Evolutionary conservation across 1,139 yeast species (phyloP).

Genomic region (Spathaspora sp.): DNA sequence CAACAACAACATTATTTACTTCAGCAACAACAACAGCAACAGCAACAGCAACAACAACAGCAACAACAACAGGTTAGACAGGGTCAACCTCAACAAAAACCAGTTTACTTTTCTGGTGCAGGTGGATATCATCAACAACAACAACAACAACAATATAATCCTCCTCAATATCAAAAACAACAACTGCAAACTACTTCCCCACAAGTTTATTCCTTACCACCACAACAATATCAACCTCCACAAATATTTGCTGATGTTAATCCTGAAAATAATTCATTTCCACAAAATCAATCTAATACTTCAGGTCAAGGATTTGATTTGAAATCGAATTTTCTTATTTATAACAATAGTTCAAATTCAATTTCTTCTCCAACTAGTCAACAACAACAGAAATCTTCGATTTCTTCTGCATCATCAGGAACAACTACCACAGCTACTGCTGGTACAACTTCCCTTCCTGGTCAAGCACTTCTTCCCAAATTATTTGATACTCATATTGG

Average conservation of each 20-base stretch:
- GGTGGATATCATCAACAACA: constrained; percentile 7
- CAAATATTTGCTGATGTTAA: constrained; percentile 15
- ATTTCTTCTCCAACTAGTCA: constrained; percentile 20
- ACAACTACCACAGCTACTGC: constrained; percentile 10
- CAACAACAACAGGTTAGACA: constrained; percentile 14
- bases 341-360: constrained; percentile 23
- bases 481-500: constrained; percentile 18
- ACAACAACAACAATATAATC: constrained; percentile 12
- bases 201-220: constrained; percentile 5
- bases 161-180: constrained; percentile 12
- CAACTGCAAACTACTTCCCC: constrained; percentile 10
- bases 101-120: constrained; percentile 8
- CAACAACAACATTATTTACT: constrained; percentile 20
- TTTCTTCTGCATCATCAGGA: constrained; percentile 15
- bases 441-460: constrained; percentile 11
- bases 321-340: constrained; percentile 16
- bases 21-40: constrained; percentile 15
- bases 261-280: background rate
- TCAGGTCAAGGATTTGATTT: constrained; percentile 9
- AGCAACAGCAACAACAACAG: constrained; percentile 12
- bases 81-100: constrained; percentile 13
- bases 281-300: constrained; percentile 1
- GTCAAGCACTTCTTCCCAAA: constrained; percentile 12
- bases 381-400: constrained; percentile 10
- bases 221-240: constrained; percentile 10